Percentiles rank a stretch among this genome's conserved stretches.
Conservation (phyloP, 73 alveolate genomes). For the Tetrahymena thermophila region DNA sequence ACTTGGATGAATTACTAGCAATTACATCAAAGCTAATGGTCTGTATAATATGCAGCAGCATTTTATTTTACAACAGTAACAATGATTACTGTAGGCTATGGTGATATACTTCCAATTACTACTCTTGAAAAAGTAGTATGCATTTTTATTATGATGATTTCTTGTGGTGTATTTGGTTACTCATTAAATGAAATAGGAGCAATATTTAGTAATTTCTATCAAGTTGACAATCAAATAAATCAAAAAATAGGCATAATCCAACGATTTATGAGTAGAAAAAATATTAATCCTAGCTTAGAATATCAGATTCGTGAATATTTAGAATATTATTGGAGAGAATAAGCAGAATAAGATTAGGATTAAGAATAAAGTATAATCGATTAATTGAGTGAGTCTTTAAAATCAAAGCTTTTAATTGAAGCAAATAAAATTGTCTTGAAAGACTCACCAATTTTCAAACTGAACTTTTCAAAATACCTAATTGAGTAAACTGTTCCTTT, state of each 20-base stretch:
- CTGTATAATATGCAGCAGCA: conserved; percentile 11
- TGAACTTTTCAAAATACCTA: conserved; percentile 1
- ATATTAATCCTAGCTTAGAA: conserved; percentile 51
- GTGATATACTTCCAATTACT: conserved; percentile 28
- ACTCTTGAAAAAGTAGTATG: conserved; percentile 4
- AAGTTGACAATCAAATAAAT: conserved; percentile 39
- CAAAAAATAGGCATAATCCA: conserved; percentile 50
- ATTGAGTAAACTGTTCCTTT: background rate
- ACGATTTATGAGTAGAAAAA: conserved; percentile 53
- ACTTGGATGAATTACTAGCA: conserved; percentile 9
- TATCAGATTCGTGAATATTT: conserved; percentile 60
- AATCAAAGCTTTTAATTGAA: conserved; percentile 17
- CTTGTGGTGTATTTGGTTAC: background rate
- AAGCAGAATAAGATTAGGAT: conserved; percentile 16
- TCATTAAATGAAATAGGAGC: background rate
- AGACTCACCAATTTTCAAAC: background rate
- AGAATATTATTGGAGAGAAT: conserved; percentile 48
- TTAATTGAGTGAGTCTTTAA: background rate
- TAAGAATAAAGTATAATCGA: conserved; percentile 17
- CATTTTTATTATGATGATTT: background rate
- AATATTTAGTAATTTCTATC: background rate
- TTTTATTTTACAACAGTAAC: conserved; percentile 33
- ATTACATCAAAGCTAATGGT: background rate
- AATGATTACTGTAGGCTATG: conserved; percentile 38
- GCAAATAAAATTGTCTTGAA: conserved; percentile 7